Percentiles rank a stretch among this genome's conserved stretches.
Conservation (phyloP, 202 grass and related monocot genomes). For the Eragrostis tef region DNA sequence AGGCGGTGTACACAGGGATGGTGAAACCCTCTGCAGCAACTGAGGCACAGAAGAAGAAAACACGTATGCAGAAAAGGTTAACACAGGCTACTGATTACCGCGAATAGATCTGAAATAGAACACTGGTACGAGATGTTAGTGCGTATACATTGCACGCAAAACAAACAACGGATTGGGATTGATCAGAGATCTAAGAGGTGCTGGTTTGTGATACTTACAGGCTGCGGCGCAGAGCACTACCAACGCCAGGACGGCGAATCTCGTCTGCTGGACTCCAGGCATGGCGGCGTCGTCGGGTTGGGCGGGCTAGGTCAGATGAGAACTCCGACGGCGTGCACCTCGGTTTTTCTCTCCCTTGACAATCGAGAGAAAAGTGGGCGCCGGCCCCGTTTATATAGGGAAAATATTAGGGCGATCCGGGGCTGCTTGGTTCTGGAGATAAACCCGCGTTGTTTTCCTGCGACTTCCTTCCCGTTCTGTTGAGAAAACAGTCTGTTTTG, state of each 20-base stretch:
- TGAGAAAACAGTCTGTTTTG: neutral
- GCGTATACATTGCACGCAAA: no score
- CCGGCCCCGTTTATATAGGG: neutral
- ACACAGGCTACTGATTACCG: no score
- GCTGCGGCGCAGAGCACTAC: slow-evolving; percentile 42
- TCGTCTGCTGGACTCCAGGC: neutral
- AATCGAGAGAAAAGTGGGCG: neutral
- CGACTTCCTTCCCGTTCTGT: neutral
- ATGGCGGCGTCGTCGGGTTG: neutral
- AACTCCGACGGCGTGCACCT: neutral
- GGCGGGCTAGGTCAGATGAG: neutral
- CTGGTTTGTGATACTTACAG: neutral
- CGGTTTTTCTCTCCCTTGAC: neutral
- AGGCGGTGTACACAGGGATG: neutral
- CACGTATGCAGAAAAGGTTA: neutral
- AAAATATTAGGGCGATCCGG: neutral
- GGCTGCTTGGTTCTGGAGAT: neutral
- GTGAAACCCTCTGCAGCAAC: slow-evolving; percentile 8
- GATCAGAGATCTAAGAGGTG: neutral
- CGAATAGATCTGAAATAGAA: neutral
- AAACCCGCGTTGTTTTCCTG: neutral
- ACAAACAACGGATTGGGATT: neutral
- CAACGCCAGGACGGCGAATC: slow-evolving; percentile 16
- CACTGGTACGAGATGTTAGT: no score
- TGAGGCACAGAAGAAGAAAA: neutral